phyloP scores from a whole-genome alignment of 495 filamentous ascomycete genomes.

The Chaetomidium leptoderma region DNA sequence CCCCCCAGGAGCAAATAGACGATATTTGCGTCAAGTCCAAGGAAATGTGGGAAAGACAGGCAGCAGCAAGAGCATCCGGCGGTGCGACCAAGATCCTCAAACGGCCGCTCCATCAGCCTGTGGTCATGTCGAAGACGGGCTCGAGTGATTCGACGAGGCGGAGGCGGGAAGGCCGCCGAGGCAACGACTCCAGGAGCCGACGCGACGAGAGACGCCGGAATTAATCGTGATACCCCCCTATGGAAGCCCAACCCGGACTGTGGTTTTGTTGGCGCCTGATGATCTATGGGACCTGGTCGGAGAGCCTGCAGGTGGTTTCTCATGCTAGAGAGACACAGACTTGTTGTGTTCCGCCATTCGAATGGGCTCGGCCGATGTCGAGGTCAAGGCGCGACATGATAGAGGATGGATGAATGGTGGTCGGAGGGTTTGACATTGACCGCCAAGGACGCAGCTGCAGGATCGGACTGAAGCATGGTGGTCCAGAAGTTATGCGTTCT shows the following conservation, averaged over 20 bases:
- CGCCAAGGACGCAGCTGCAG: conserved; percentile 23
- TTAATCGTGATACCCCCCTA: conserved; percentile 15
- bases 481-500: conserved; percentile 16
- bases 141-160: conserved; percentile 30
- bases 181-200: conserved; percentile 23
- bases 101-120: conserved; percentile 51
- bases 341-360: conserved; percentile 15
- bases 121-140: conserved; percentile 45
- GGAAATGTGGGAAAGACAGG: conserved; percentile 53
- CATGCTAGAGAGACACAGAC: conserved; percentile 21
- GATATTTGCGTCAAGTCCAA: conserved; percentile 55
- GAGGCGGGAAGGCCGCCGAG: conserved; percentile 29
- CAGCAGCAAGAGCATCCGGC: conserved; percentile 47
- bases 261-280: conserved; percentile 21
- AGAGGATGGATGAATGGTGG: conserved; percentile 23
- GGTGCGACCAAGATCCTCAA: conserved; percentile 48
- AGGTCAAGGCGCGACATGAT: conserved; percentile 14
- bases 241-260: background rate
- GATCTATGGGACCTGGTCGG: conserved; percentile 16
- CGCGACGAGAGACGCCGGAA: conserved; percentile 29
- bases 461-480: conserved; percentile 27
- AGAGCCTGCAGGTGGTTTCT: conserved; percentile 17
- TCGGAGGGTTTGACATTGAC: conserved; percentile 21
- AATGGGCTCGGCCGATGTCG: conserved; percentile 16
- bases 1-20: conserved; percentile 52